Evolutionary conservation across 352 stramenopile species (phyloP).

Genomic region (Globisporangium nodosum): DNA sequence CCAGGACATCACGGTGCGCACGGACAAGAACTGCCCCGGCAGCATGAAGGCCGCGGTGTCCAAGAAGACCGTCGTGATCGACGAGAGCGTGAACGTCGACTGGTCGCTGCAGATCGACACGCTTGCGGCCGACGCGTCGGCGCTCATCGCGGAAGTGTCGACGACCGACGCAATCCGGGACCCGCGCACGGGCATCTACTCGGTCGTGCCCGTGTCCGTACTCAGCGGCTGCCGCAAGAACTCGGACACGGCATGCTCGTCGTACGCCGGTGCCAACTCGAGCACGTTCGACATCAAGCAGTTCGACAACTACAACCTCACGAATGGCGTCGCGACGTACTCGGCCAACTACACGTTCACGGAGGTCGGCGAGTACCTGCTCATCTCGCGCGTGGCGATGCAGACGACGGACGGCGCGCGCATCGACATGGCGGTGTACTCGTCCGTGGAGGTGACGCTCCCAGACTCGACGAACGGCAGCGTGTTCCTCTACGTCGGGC

Average conservation of each 20-base stretch:
- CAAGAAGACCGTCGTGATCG: conserved; percentile 35
- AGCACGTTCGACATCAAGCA: conserved; percentile 48
- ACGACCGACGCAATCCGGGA: conserved; percentile 42
- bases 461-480: conserved; percentile 34
- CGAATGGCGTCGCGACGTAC: conserved; percentile 44
- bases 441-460: conserved; percentile 54
- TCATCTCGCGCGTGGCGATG: conserved; percentile 71
- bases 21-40: conserved; percentile 59
- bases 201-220: conserved; percentile 64
- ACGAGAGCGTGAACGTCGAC: conserved; percentile 46
- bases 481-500: conserved; percentile 65
- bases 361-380: conserved; percentile 50
- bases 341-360: conserved; percentile 49
- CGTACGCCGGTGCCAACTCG: conserved; percentile 51
- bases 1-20: conserved; percentile 52
- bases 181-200: conserved; percentile 46
- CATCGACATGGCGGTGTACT: conserved; percentile 82
- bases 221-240: conserved; percentile 62
- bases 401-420: conserved; percentile 62
- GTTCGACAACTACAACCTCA: conserved; percentile 61
- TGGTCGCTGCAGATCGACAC: conserved; percentile 64
- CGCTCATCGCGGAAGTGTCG: conserved; percentile 65
- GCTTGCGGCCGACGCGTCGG: conserved; percentile 37
- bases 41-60: conserved; percentile 58
- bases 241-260: conserved; percentile 44